Conservation (phyloP, 305 asterid genomes). For the Fraxinus baroniana region DNA sequence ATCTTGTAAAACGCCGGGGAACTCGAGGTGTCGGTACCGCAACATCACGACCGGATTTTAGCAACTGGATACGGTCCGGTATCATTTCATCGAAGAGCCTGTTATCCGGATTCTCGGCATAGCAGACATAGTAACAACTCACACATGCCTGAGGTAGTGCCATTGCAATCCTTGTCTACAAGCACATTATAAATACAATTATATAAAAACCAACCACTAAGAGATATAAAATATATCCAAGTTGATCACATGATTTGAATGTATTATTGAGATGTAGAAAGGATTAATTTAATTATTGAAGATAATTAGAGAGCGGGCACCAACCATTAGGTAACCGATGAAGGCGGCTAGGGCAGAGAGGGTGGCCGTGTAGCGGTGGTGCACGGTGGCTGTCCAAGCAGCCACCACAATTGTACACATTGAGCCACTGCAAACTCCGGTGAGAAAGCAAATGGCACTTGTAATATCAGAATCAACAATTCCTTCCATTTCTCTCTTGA, state of each 20-base stretch:
- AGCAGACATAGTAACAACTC: constrained; percentile 86
- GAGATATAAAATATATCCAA: constrained; percentile 14
- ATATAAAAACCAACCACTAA: neutral
- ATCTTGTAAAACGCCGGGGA: constrained; percentile 55
- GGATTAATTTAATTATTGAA: neutral
- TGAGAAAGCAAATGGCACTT: constrained; percentile 79
- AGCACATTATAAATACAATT: constrained; percentile 19
- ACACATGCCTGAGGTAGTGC: constrained; percentile 95
- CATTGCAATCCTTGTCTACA: constrained; percentile 93
- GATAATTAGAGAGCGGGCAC: constrained; percentile 22
- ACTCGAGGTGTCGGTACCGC: constrained; percentile 74
- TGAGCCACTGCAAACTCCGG: constrained; percentile 86
- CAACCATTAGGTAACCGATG: constrained; percentile 89
- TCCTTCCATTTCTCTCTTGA: constrained; percentile 63
- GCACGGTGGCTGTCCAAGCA: constrained; percentile 71
- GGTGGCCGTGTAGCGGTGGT: constrained; percentile 64
- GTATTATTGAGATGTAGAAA: constrained; percentile 1
- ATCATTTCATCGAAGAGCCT: constrained; percentile 67
- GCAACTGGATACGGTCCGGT: constrained; percentile 41
- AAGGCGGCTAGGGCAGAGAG: constrained; percentile 66
- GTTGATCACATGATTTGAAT: constrained; percentile 24
- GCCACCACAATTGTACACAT: constrained; percentile 77
- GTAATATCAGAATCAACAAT: constrained; percentile 92
- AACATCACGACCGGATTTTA: constrained; percentile 57
- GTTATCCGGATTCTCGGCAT: constrained; percentile 79